Evolutionary conservation across 805 yeast species (phyloP), one percentile per base, ranked within the genome.

Genomic region (Cyberlindnera xishuangbannaensis): DNA sequence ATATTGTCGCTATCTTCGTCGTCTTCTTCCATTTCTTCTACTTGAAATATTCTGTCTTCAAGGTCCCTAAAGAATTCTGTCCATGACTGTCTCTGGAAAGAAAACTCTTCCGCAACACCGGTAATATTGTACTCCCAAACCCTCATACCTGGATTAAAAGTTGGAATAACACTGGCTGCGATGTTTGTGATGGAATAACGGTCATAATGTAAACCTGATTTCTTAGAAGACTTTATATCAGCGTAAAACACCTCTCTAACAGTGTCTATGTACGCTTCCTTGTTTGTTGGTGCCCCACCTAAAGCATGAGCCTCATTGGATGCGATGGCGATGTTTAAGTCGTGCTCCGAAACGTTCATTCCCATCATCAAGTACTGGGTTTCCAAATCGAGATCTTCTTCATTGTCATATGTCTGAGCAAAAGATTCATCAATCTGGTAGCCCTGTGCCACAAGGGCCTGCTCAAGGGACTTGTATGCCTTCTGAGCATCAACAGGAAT

Each of bases 51-150:
- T 34, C 54, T 60, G 25, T 40, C 30, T 25, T 76, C 73, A 16
- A 78, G 51, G 2, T 67, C 65, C 3, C 54, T 50, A 45, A 79
- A 78, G 48, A 82, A 79, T 4, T 45, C 50, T 32, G 62, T 67
- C 92, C 92, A 83, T 6, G 81, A 67, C 39, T 63, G 64, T 8
- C 23, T 18, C 4, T 37, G 43, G 43, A 59, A 28, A 4, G 37
- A 14, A 8, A 34, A 9, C 10, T 30, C 25, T n/a, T 39, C 35
- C 15, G 42, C 55, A 5, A 82, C 51, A 2, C 67, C 79, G 1
- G 84, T 70, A 23, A 73, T 71, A 50, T 85, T 85, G 55, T 85
- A 85, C 53, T 85, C 95, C 92, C 94, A 85, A 2, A 85, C 76
- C 43, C 95, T 65, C 40, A 85, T 51, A 5, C 87, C 84, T 5